Base-by-base conservation (phyloP, 306 rosid genomes). In the Quillaja saponaria region DNA sequence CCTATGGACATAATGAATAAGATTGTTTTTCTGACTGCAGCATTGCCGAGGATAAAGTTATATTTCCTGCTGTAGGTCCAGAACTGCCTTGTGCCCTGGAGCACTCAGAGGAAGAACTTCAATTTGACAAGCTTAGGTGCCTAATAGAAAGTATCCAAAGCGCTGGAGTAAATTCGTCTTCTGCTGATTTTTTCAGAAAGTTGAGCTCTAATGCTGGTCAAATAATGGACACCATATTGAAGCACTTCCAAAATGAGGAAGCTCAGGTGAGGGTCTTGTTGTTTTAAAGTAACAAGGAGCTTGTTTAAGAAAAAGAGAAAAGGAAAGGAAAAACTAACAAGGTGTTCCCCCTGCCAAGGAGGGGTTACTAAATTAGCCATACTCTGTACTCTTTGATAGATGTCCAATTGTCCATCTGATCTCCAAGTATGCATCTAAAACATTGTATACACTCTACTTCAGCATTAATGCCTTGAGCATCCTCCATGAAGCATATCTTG, bases 21-120 rank as follows among this genome's bases (percentile, higher is more conserved):
- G n/a, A n/a, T n/a, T n/a, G n/a, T n/a, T n/a, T n/a, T n/a, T n/a
- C n/a, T n/a, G n/a, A n/a, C n/a, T n/a, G n/a, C 62, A 70, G 75
- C 68, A 70, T 70, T 53, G 75, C 75, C 42, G 75, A 70, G 56
- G 75, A 70, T 63, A 70, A 61, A 44, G 45, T 70, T 34, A 70
- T 70, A 61, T 70, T 70, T 64, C 75, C 75, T 42, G 75, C 75
- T 41, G 39, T 70, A 44, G 68, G 52, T 42, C 56, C 48, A 34
- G 68, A 70, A 33, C 33, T 70, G 11, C 61, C 62, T 41, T 70
- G 61, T 52, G 25, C 57, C 25, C 56, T 61, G 44, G 75, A 70
- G 57, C 75, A 70, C 52, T 55, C 69, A 14, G 49, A 61, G 9
- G 69, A 44, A 47, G 55, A 70, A 70, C 59, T 60, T 20, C 63